Base-by-base conservation (phyloP, 768 basidiomycete species). In the Boletus bicolor region DNA sequence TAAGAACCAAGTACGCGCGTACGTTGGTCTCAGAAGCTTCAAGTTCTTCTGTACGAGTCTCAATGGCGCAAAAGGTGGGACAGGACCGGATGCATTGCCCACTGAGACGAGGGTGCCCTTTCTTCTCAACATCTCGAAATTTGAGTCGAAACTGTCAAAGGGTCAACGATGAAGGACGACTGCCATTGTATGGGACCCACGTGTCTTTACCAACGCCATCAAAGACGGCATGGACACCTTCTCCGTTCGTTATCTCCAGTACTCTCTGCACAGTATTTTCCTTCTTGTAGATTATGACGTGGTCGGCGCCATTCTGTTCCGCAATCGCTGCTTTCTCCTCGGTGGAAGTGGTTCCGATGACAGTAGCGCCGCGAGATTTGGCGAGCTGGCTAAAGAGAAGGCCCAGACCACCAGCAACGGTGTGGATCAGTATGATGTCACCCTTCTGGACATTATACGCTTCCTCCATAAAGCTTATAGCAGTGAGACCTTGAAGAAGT, bases 201-300 rank as follows among this genome's bases (percentile, higher is more conserved):
- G 94, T 98, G 69, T 93, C 90, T 76, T 91, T 95, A 2, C 96
- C 96, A n/a, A 99, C 93, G 30, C 96, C 96, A 64, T 99, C 96
- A 64, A 88, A 96, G 24, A 93, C 82, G 15, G 84, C 95, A 58
- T 96, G 82, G 5, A 93, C 90, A 15, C 92, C 91, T 61, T 85
- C 78, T 7, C 89, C 90, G 41, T 83, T 82, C 0, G 92, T 93
- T 51, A 93, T 72, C 63, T 89, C 84, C 51, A 86, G 68, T 15
- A 91, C 89, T 44, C 85, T 79, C 60, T 86, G 67, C 11, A 91
- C 86, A 0, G 87, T 87, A 56, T 91, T 80, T 64, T 91, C 89
- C 44, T 79, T 75, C 11, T 81, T 82, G 71, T 93, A 93, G 39
- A 94, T 69, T 57, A 98, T 86, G 47, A 97, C 92, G 66, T 96